A percentile compares a stretch with the other conserved stretches of the same genome.
Conservation (phyloP, 2,329 filamentous ascomycete species). For the Beauveria asiatica region DNA sequence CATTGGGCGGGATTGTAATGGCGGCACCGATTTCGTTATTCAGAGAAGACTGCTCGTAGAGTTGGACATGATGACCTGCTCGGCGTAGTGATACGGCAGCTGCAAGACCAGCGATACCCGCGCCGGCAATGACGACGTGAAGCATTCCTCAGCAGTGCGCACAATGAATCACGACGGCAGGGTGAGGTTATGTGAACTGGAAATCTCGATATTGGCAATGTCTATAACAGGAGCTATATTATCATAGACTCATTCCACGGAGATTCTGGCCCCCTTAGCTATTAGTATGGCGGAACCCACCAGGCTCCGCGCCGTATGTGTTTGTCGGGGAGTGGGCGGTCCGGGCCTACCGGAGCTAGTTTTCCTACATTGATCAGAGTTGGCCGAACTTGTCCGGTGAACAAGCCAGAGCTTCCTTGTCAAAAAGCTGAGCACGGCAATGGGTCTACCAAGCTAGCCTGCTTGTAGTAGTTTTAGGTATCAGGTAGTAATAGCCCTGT, state of each 20-base stretch:
- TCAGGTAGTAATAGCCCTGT: no score
- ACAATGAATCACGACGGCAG: not conserved
- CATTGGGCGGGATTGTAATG: slow-evolving; percentile 31
- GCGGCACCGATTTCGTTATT: slow-evolving; percentile 31
- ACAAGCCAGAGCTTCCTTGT: not conserved
- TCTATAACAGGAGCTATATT: not conserved
- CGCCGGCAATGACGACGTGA: slow-evolving; percentile 25
- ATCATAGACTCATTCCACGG: not conserved
- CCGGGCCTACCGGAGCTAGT: not conserved
- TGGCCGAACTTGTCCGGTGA: not conserved
- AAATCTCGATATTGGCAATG: not conserved
- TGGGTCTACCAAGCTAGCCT: not conserved
- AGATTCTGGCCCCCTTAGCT: not conserved
- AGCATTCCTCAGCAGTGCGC: slow-evolving; percentile 13
- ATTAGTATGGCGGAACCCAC: not conserved
- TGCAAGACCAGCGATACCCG: slow-evolving; percentile 28
- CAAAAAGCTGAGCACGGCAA: not conserved
- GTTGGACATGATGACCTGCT: not conserved
- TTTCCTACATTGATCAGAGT: not conserved
- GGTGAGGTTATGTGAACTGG: not conserved
- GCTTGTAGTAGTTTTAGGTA: not conserved
- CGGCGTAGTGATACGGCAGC: slow-evolving; percentile 15
- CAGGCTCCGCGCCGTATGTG: not conserved
- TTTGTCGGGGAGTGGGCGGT: not conserved
- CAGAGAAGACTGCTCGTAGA: slow-evolving; percentile 20